A percentile compares a stretch with the other conserved stretches of the same genome.
Evolutionary conservation across 164 flowering plant genomes (phyloP).

Genomic region (Vitis labrusca): DNA sequence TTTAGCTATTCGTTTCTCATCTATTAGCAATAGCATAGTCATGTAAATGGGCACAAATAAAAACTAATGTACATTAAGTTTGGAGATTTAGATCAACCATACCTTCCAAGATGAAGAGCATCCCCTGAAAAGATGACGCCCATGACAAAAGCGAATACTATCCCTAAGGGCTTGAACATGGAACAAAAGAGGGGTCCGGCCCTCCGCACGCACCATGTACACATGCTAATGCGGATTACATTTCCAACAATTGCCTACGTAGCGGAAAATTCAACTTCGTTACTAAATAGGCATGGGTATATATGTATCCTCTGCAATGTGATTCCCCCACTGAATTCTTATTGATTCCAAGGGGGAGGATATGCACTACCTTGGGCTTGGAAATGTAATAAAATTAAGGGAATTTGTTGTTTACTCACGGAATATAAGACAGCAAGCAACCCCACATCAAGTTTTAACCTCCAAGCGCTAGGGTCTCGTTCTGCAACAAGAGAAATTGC

Average conservation of each 20-base stretch:
- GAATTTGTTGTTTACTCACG: constrained; percentile 1
- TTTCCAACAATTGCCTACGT: constrained; percentile 7
- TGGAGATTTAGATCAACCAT: neutral
- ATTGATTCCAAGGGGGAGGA: no score
- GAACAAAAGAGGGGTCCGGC: constrained; percentile 31
- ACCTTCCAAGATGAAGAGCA: constrained; percentile 30
- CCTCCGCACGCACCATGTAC: constrained; percentile 20
- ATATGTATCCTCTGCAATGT: no score
- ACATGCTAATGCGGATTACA: neutral
- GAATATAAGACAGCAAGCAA: constrained; percentile 18
- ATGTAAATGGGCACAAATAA: no score
- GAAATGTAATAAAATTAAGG: no score
- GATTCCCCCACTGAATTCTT: no score
- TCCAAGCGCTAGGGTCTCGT: constrained; percentile 32
- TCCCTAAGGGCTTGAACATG: constrained; percentile 32
- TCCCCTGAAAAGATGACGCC: constrained; percentile 26
- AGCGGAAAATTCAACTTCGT: no score
- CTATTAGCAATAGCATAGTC: no score
- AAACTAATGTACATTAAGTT: no score
- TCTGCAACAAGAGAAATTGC: constrained; percentile 14
- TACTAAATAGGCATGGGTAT: no score
- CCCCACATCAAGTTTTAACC: constrained; percentile 16
- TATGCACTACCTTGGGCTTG: no score
- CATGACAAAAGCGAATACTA: constrained; percentile 20
- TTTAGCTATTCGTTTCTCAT: no score